A percentile compares a stretch with the other conserved stretches of the same genome.
Evolutionary conservation across 208 protist species (phyloP).

Genomic region (Trichomonas gallinae): DNA sequence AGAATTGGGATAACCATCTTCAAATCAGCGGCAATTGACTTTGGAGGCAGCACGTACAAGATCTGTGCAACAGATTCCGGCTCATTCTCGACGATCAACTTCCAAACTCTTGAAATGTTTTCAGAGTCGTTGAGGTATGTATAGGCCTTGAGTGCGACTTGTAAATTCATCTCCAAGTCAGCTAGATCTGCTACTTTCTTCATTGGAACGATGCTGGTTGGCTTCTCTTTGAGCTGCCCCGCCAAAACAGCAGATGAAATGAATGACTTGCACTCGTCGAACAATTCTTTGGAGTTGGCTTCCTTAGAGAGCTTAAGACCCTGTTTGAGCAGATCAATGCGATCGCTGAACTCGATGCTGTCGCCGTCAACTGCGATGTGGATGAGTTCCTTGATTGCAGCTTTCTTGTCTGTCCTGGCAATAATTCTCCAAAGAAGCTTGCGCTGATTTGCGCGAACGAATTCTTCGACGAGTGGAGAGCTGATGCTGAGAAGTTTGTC

Average conservation of each 20-base stretch:
- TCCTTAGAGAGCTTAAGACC: neutral
- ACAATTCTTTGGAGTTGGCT: neutral
- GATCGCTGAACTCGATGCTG: neutral
- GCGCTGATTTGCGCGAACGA: neutral
- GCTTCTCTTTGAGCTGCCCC: neutral
- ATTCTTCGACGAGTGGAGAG: neutral
- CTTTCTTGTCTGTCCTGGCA: neutral
- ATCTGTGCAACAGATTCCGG: neutral
- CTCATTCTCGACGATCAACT: neutral
- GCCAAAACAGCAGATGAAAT: neutral
- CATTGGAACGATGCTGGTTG: neutral
- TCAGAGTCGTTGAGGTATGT: neutral
- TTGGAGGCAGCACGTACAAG: neutral
- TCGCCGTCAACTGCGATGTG: neutral
- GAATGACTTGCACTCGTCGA: neutral
- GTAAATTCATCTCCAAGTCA: neutral
- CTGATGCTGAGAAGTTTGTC: neutral
- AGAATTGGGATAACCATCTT: neutral
- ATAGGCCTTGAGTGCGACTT: neutral
- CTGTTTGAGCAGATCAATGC: neutral
- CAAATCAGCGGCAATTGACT: neutral
- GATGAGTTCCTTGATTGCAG: neutral
- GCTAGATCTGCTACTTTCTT: neutral
- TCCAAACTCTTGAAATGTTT: neutral
- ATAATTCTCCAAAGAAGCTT: neutral